phyloP scores from a whole-genome alignment of 2,329 filamentous ascomycete species.

The Plectosphaerella cucumerina region DNA sequence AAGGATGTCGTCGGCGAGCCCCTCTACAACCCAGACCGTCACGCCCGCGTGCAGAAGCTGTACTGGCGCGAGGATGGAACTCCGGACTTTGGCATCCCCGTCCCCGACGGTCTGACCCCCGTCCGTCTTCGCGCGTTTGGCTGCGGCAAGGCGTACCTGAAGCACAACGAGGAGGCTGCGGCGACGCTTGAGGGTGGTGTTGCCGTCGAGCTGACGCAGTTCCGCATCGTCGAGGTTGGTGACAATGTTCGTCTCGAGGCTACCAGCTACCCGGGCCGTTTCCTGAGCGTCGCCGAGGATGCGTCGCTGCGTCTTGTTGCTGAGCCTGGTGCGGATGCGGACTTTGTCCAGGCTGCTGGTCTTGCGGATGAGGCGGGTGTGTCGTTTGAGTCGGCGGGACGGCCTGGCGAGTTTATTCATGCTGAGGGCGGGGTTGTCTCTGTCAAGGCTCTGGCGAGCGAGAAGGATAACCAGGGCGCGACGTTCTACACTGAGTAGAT shows the following conservation, averaged over 20 bases:
- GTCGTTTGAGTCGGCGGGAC: constrained; percentile 8
- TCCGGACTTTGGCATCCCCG: constrained; percentile 23
- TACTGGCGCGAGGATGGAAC: constrained; percentile 23
- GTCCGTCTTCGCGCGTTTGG: constrained; percentile 14
- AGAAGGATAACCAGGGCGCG: no score
- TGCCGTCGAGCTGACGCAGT: constrained; percentile 15
- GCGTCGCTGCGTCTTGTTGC: constrained; percentile 3
- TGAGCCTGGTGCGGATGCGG: constrained; percentile 8
- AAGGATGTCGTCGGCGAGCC: constrained; percentile 22
- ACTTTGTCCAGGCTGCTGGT: constrained; percentile 13
- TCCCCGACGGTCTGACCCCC: constrained; percentile 16
- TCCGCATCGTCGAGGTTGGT: constrained; percentile 16
- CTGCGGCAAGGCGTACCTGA: constrained; percentile 11
- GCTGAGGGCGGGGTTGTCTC: no score
- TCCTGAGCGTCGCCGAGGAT: constrained; percentile 10
- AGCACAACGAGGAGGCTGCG: constrained; percentile 2
- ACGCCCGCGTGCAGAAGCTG: constrained; percentile 23
- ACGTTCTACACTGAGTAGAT: no score
- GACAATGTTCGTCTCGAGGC: constrained; percentile 18
- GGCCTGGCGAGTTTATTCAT: no score
- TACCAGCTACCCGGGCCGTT: constrained; percentile 16
- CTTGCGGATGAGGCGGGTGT: constrained; percentile 23
- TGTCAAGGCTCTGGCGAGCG: no score
- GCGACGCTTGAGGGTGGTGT: background rate
- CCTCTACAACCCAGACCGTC: constrained; percentile 17